A percentile compares a stretch with the other conserved stretches of the same genome.
These are phyloP conservation scores for Onygenales sp. DNA, from an alignment of 2,329 filamentous ascomycete species.

Conservation along the genomic window DNA sequence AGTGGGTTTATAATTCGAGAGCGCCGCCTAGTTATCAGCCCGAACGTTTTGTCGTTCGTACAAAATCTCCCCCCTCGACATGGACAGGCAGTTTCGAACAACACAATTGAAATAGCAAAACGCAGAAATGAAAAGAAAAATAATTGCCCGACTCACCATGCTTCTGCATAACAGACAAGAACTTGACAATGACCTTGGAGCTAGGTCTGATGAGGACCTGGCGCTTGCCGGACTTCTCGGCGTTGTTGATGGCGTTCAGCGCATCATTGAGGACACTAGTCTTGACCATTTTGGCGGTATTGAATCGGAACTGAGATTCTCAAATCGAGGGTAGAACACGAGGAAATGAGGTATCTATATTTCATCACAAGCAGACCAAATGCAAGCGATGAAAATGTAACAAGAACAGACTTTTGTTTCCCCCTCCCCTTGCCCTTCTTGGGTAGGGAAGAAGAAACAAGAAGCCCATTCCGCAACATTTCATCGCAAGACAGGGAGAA, in stretches of 20 bases:
- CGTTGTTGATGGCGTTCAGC: conserved; percentile 99
- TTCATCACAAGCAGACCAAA: not conserved
- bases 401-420: conserved; percentile 4
- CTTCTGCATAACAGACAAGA: conserved; percentile 98
- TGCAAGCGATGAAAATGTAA: not conserved
- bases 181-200: conserved; percentile 99
- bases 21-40: conserved; percentile 99
- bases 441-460: not conserved
- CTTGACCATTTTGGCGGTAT: conserved; percentile 88
- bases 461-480: not conserved
- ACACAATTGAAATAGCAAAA: conserved; percentile 1
- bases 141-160: conserved; percentile 67
- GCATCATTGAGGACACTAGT: conserved; percentile 99
- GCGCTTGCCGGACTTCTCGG: conserved; percentile 99
- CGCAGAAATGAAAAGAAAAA: conserved; percentile 4
- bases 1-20: conserved; percentile 53
- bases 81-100: not conserved
- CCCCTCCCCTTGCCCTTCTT: not conserved
- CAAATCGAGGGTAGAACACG: conserved; percentile 32
- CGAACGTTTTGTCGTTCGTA: conserved; percentile 46
- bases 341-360: conserved; percentile 50
- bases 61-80: not conserved
- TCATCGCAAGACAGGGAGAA: conserved; percentile 7
- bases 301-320: conserved; percentile 39
- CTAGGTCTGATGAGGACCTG: conserved; percentile 96